Evolutionary conservation across 2,329 filamentous ascomycete species (phyloP), one percentile per base, ranked within the genome.

Genomic region (Beauveria caledonica): DNA sequence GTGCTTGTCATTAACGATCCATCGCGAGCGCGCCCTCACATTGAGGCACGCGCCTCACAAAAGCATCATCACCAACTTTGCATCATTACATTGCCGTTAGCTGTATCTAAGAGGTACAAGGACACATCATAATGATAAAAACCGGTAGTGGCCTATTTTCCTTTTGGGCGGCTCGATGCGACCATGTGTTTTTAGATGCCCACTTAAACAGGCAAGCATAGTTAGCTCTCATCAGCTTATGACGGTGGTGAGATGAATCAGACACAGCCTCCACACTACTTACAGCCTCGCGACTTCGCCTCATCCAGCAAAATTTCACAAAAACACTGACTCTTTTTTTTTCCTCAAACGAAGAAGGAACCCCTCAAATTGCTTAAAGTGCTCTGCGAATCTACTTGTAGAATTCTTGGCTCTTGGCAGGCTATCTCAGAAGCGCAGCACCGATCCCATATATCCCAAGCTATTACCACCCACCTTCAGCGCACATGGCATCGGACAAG

Each of bases 401-500:
- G 10, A 8, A 17, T n/a, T 19, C 7, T 40, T 27, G 15, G 50
- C 21, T 42, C 19, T 36, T 27, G n/a, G n/a, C n/a, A 29, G 27
- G 27, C n/a, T 33, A 39, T 39, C 50, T 3, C 13, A 5, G 13
- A 17, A 13, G 15, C n/a, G 44, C 21, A 57, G 13, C 29, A 5
- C 25, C 15, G 7, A 15, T 23, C 40, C 29, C 5, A 29, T 10
- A 33, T 17, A 19, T 17, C 21, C 21, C 21, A 11, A 55, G 25
- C 15, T 11, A 17, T 4, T 5, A 42, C 21, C 29, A 17, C 29
- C 40, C 29, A 49, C 11, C 15, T 17, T 15, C 17, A 21, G 19
- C 23, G 6, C 23, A 21, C 36, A 60, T 60, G 58, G 27, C 40
- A 33, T 53, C 58, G 15, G 58, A 60, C 39, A 60, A 54, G 58